Base-by-base conservation (phyloP, 2,329 filamentous ascomycete genomes). In the Macrophomina phaseolina region DNA sequence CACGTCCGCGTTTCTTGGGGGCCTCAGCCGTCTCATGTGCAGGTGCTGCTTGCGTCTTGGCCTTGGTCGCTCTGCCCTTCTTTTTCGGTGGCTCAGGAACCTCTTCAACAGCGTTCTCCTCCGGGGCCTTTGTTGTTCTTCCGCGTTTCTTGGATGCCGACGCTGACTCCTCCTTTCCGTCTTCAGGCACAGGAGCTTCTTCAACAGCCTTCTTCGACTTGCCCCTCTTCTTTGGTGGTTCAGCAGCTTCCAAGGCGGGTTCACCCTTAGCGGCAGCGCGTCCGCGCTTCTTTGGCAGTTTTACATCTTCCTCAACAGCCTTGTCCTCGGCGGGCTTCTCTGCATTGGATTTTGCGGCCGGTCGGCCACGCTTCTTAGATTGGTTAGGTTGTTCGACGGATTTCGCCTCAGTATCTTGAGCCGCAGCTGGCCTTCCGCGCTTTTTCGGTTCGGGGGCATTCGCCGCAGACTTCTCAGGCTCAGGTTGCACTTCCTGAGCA, bases 341-440 rank as follows among this genome's bases (percentile, higher is more conserved):
- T 14, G 68, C 67, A 6, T 18, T 30, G 23, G 65, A 32, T 53
- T 55, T 65, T n/a, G 65, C 32, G 23, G 67, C 53, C n/a, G 73
- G 70, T 28, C 73, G 67, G 61, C 73, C 75, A 49, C 74, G 73
- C 69, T 74, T 76, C 69, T 74, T 76, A 5, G 73, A 69, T 55
- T 68, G 65, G 40, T 68, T 66, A 12, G 67, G 18, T 14, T 60
- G 40, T 45, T 62, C 38, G 30, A 11, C 18, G 4, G 36, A 48
- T 28, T 55, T 36, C 45, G 51, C 48, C n/a, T 62, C 38, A 32
- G 16, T 30, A 11, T 23, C 48, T 23, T 55, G 36, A 60, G 55
- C 36, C 16, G 40, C 53, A 14, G 65, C 65, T 32, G 51, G 12
- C 32, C 38, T 64, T 16, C 60, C 66, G 18, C 52, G 51, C 60